Conservation (phyloP, 805 yeast genomes). For the Schwanniomyces polymorphus region DNA sequence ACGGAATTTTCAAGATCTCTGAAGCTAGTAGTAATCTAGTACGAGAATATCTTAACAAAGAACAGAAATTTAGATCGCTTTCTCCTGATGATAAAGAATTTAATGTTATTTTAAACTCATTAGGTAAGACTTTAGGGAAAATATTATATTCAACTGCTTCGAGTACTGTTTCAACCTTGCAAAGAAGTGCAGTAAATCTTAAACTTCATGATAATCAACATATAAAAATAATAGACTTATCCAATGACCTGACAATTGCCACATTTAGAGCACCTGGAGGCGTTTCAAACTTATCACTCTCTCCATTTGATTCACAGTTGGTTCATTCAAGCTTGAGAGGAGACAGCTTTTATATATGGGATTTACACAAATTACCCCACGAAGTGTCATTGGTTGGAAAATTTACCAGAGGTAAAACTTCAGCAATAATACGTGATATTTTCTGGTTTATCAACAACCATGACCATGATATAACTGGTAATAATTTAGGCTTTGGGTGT, state of each 20-base stretch:
- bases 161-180: slow-evolving; percentile 22
- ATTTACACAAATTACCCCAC: slow-evolving; percentile 48
- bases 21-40: slow-evolving; percentile 49
- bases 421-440: slow-evolving; percentile 50
- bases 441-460: slow-evolving; percentile 52
- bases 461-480: slow-evolving; percentile 18
- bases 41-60: slow-evolving; percentile 32
- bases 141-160: slow-evolving; percentile 35
- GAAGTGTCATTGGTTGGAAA: slow-evolving; percentile 58
- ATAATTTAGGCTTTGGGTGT: slow-evolving; percentile 48
- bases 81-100: slow-evolving; percentile 14
- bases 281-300: slow-evolving; percentile 56
- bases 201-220: slow-evolving; percentile 34
- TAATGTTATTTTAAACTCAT: slow-evolving; percentile 23
- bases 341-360: slow-evolving; percentile 66
- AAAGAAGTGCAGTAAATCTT: slow-evolving; percentile 16
- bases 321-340: slow-evolving; percentile 59
- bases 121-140: slow-evolving; percentile 31
- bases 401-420: slow-evolving; percentile 62
- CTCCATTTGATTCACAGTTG: slow-evolving; percentile 59
- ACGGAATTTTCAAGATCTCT: slow-evolving; percentile 47
- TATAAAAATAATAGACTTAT: slow-evolving; percentile 49
- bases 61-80: slow-evolving; percentile 7
- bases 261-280: slow-evolving; percentile 63
- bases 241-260: slow-evolving; percentile 35